Evolutionary conservation across 176 grass and related monocot genomes (phyloP), one percentile per base, ranked within the genome.

Genomic region (Lolium multiflorum): DNA sequence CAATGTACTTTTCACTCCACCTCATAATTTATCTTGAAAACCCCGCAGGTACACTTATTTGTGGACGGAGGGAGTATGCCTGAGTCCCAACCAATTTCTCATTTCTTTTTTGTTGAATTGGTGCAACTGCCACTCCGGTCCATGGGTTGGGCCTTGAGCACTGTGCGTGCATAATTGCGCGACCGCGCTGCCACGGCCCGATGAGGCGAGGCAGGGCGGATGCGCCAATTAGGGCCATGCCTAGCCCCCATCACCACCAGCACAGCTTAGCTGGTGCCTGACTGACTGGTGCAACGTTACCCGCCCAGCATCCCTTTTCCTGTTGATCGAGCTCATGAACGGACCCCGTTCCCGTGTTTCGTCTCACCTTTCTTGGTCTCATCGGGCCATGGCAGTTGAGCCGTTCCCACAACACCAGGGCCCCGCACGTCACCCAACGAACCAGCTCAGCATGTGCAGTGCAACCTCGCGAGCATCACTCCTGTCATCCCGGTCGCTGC

Each of bases 181-280:
- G 46, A 38, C 11, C 11, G 69, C 10, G 7, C 18, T 38, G 41
- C 66, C 16, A 15, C 17, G 60, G 21, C 18, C 4, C 10, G 31
- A 47, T 61, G 78, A 63, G 73, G 89, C 73, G 44, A 25, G 55
- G 74, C 79, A 62, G 62, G 63, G 52, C 21, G 44, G 72, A 43
- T 63, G 15, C 17, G 74, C 35, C 82, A 47, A 59, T 20, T 38
- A 76, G 60, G 82, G 67, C 59, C 82, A 76, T 59, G 48, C 81
- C 11, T 54, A 15, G 54, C 58, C 78, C 31, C 31, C 31, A 35
- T 35, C 69, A 38, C 81, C 56, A 76, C 77, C 89, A 88, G 51
- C 89, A 76, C 61, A 78, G 90, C 82, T 90, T 43, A 72, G 88
- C 82, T 90, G 82, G 86, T 87, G 46, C 5, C 15, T 3, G 9